Percentiles rank a stretch among this genome's conserved stretches.
Evolutionary conservation across 2,329 filamentous ascomycete genomes (phyloP).

Genomic region (Shiraia sp.): DNA sequence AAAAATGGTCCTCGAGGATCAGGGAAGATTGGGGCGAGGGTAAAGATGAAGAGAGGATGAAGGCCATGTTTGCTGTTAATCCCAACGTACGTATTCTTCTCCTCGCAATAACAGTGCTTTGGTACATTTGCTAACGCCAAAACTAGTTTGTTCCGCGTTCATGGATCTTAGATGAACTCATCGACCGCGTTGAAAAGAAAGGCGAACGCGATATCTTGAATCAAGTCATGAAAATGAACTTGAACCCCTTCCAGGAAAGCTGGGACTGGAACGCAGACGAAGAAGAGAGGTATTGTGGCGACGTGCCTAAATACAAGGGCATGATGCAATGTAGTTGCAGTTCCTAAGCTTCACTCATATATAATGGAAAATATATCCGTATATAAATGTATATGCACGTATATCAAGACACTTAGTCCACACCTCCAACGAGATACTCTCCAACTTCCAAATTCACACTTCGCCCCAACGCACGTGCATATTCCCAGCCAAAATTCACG

Average conservation of each 20-base stretch:
- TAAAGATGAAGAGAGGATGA: slow-evolving; percentile 64
- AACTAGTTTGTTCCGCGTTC: slow-evolving; percentile 76
- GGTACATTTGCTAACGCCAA: slow-evolving; percentile 4
- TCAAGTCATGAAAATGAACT: slow-evolving; percentile 78
- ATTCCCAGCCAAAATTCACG: slow-evolving; percentile 79
- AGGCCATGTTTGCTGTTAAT: slow-evolving; percentile 82
- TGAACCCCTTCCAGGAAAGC: slow-evolving; percentile 80
- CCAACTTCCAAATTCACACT: slow-evolving; percentile 78
- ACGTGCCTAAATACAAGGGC: slow-evolving; percentile 76
- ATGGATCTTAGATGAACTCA: slow-evolving; percentile 94
- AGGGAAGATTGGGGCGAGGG: slow-evolving; percentile 74
- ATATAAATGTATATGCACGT: background rate
- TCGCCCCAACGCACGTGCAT: slow-evolving; percentile 69
- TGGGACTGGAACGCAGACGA: slow-evolving; percentile 73
- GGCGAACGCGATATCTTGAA: slow-evolving; percentile 78
- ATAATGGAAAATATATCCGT: background rate
- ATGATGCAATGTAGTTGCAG: slow-evolving; percentile 96
- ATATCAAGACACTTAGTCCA: slow-evolving; percentile 25
- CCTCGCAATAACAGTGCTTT: background rate
- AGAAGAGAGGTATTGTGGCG: slow-evolving; percentile 80
- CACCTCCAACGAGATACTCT: slow-evolving; percentile 58
- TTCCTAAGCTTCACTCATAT: slow-evolving; percentile 52
- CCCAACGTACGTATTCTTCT: slow-evolving; percentile 50
- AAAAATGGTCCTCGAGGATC: slow-evolving; percentile 72
- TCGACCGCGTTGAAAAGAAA: slow-evolving; percentile 82